These are phyloP conservation scores for Hypomyces rosellus DNA, from an alignment of 2,329 filamentous ascomycete genomes.

Conservation along the genomic window DNA sequence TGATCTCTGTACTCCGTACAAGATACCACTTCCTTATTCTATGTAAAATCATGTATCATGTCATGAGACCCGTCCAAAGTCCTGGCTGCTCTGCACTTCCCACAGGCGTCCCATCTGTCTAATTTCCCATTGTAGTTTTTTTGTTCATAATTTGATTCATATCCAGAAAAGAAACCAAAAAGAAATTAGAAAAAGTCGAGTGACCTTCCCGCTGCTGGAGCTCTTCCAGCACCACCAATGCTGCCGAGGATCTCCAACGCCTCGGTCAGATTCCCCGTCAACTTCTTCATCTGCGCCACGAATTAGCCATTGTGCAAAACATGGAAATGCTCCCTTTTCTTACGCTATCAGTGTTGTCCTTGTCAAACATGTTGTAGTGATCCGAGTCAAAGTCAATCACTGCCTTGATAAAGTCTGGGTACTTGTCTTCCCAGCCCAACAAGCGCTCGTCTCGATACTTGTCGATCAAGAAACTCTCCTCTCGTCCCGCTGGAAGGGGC, in stretches of 20 bases:
- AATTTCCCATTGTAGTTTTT: no score
- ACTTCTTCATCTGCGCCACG: constrained; percentile 5
- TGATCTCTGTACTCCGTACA: neutral
- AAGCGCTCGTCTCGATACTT: constrained; percentile 19
- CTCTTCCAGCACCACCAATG: neutral
- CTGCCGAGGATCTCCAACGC: constrained; percentile 49
- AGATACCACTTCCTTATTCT: neutral
- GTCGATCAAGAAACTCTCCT: constrained; percentile 18
- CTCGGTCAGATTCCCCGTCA: constrained; percentile 13
- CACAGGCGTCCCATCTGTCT: no score
- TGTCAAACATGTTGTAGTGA: constrained; percentile 24
- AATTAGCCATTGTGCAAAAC: neutral
- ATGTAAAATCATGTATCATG: no score
- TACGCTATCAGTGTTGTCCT: constrained; percentile 7
- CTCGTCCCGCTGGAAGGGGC: constrained; percentile 6
- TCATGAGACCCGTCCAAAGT: no score
- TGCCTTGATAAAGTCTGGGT: constrained; percentile 23
- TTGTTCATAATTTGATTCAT: no score
- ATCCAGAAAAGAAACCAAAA: neutral
- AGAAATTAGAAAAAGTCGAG: constrained; percentile 7
- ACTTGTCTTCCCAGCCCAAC: constrained; percentile 23
- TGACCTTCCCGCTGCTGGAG: neutral
- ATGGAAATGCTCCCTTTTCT: neutral
- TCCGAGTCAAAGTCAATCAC: constrained; percentile 21
- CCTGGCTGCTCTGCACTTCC: no score